A percentile compares a stretch with the other conserved stretches of the same genome.
Evolutionary conservation across 1,284 basidiomycete genomes (phyloP).

Genomic region (Pascua guehoae): DNA sequence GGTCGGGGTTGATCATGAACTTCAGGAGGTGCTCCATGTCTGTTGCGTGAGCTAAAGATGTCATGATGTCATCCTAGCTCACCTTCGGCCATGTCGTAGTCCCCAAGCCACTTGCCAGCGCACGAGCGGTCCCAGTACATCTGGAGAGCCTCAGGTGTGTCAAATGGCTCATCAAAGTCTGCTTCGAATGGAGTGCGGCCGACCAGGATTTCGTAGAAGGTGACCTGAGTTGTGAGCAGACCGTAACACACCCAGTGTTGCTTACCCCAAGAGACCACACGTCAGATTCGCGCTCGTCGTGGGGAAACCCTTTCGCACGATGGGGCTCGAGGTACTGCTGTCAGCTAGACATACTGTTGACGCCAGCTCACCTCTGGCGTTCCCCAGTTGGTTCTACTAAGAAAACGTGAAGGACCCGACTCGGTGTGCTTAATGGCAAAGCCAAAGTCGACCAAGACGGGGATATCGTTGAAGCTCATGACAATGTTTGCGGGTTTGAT

Average conservation of each 20-base stretch:
- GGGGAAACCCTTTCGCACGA: constrained; percentile 73
- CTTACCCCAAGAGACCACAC: constrained; percentile 79
- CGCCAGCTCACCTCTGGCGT: constrained; percentile 63
- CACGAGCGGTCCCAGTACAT: constrained; percentile 77
- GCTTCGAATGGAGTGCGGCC: constrained; percentile 89
- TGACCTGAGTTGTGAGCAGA: constrained; percentile 51
- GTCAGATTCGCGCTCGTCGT: constrained; percentile 88
- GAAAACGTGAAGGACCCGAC: constrained; percentile 59
- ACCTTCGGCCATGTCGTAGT: constrained; percentile 65
- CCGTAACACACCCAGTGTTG: constrained; percentile 1
- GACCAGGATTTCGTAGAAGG: constrained; percentile 85
- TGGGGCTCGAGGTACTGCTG: constrained; percentile 79
- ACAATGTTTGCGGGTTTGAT: constrained; percentile 94
- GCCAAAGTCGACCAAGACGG: constrained; percentile 85
- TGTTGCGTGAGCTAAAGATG: not conserved
- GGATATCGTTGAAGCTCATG: constrained; percentile 65
- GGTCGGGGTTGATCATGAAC: constrained; percentile 43
- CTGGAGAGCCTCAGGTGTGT: constrained; percentile 72
- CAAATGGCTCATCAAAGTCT: constrained; percentile 71
- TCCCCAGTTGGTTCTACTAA: constrained; percentile 77
- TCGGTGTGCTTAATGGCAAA: constrained; percentile 64
- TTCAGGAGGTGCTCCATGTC: constrained; percentile 36
- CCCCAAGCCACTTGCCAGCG: constrained; percentile 75
- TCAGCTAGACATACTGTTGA: not conserved
- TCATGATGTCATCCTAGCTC: constrained; percentile 14